Evolutionary conservation across 2,329 filamentous ascomycete species (phyloP).

Genomic region (Calonectria naviculata): DNA sequence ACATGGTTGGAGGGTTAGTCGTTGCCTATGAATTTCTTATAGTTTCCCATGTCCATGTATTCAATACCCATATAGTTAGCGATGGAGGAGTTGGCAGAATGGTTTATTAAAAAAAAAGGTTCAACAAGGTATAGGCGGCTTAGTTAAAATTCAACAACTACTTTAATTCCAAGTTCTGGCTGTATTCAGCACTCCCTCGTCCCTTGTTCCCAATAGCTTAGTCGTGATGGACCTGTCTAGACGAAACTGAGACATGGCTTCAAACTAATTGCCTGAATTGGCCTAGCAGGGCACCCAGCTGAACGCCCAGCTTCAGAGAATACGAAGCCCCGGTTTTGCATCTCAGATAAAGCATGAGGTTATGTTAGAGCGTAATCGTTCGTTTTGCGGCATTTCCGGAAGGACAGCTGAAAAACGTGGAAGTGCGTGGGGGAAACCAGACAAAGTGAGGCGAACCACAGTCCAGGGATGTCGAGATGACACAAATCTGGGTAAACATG

Average conservation of each 20-base stretch:
- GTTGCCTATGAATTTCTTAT: background rate
- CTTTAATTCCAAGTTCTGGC: background rate
- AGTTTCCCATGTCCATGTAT: background rate
- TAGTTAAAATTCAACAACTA: background rate
- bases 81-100: background rate
- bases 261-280: background rate
- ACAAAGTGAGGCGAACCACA: constrained; percentile 6
- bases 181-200: background rate
- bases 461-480: background rate
- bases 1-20: constrained; percentile 31
- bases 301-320: background rate
- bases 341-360: background rate
- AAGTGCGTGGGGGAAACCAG: background rate
- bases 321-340: background rate
- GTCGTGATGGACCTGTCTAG: too few relatives aligned
- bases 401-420: background rate
- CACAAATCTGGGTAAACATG: background rate
- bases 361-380: background rate
- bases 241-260: background rate
- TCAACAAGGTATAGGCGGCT: background rate
- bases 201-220: background rate
- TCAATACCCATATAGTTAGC: background rate
- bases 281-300: background rate
- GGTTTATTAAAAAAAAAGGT: background rate
- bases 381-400: constrained; percentile 11